These are phyloP conservation scores for Westerdykella aurantiaca DNA, from an alignment of 2,329 filamentous ascomycete genomes.

Conservation along the genomic window DNA sequence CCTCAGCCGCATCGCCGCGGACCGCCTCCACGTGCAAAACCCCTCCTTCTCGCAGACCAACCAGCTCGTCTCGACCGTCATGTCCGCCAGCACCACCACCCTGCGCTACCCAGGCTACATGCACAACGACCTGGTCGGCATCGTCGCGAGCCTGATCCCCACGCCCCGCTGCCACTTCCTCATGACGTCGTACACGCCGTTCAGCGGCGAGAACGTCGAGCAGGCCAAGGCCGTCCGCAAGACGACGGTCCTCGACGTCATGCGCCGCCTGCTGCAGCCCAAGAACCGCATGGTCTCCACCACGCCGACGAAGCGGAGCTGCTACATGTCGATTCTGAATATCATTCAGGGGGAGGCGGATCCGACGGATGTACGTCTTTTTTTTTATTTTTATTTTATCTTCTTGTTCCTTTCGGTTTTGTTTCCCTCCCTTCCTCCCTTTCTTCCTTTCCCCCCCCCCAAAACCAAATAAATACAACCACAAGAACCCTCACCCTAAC, in stretches of 20 bases:
- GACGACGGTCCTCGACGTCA: slow-evolving; percentile 95
- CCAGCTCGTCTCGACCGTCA: slow-evolving; percentile 89
- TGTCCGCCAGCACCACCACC: slow-evolving; percentile 96
- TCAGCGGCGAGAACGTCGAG: slow-evolving; percentile 92
- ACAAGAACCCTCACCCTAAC: no score
- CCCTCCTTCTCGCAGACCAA: slow-evolving; percentile 97
- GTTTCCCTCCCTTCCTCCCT: background rate
- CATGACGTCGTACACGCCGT: slow-evolving; percentile 97
- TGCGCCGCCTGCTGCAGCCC: slow-evolving; percentile 88
- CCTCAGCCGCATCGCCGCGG: slow-evolving; percentile 85
- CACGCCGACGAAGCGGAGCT: slow-evolving; percentile 90
- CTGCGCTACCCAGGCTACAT: slow-evolving; percentile 97
- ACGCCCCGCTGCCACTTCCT: slow-evolving; percentile 97
- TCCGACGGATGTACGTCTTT: slow-evolving; percentile 67
- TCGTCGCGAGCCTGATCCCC: slow-evolving; percentile 90
- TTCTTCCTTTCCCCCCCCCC: background rate
- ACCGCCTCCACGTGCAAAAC: slow-evolving; percentile 88
- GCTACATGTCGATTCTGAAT: slow-evolving; percentile 97
- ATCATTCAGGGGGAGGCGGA: slow-evolving; percentile 99
- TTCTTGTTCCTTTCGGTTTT: no score
- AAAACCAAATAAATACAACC: background rate
- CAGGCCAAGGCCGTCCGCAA: slow-evolving; percentile 97
- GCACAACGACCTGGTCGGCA: slow-evolving; percentile 98
- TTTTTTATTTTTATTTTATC: no score
- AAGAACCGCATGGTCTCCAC: slow-evolving; percentile 99